phyloP scores from a whole-genome alignment of 2,329 filamentous ascomycete species.

The Didymella segeticola region DNA sequence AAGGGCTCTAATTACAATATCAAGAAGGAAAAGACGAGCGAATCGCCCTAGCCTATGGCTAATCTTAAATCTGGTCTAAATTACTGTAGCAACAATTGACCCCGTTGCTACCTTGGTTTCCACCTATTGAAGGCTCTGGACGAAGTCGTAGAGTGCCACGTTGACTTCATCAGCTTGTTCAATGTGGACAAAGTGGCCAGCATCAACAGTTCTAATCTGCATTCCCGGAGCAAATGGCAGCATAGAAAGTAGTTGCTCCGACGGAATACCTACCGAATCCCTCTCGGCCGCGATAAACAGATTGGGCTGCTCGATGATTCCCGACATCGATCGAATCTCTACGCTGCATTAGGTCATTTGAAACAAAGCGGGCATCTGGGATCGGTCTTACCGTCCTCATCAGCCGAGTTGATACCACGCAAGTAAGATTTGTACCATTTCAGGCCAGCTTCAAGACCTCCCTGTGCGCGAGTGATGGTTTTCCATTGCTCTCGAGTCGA shows the following conservation, averaged over 20 bases:
- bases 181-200: constrained; percentile 1
- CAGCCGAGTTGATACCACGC: not conserved
- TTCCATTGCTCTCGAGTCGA: constrained; percentile 8
- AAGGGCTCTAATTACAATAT: too few species aligned
- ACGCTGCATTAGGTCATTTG: too few species aligned
- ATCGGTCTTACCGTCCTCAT: not conserved
- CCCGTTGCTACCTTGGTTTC: too few species aligned
- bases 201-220: not conserved
- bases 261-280: not conserved
- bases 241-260: not conserved
- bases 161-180: not conserved
- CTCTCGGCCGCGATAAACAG: not conserved
- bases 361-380: too few species aligned
- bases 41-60: too few species aligned
- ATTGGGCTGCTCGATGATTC: not conserved
- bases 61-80: too few species aligned
- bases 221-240: not conserved
- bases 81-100: too few species aligned
- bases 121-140: too few species aligned
- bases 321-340: too few species aligned
- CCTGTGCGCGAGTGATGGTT: not conserved
- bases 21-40: too few species aligned
- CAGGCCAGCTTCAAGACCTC: not conserved
- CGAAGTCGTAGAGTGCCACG: too few species aligned
- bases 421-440: constrained; percentile 5